Evolutionary conservation across 2,329 filamentous ascomycete genomes (phyloP).

Genomic region (Didymellaceae sp.): DNA sequence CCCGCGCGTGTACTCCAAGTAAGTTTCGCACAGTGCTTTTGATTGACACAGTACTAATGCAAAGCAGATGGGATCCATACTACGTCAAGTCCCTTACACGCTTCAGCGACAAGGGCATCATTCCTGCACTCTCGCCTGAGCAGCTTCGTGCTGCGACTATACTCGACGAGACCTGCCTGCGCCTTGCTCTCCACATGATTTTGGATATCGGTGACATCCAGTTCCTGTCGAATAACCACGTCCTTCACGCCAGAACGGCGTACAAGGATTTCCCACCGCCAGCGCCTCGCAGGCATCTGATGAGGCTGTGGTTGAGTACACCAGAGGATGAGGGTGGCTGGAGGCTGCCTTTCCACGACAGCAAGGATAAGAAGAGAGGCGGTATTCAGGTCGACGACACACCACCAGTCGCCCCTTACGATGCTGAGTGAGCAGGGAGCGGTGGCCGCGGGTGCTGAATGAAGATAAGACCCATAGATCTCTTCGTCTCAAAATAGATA

Average conservation of each 20-base stretch:
- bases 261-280: slow-evolving; percentile 77
- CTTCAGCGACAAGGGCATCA: slow-evolving; percentile 74
- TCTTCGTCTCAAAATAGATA: slow-evolving; percentile 5
- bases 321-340: slow-evolving; percentile 85
- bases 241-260: slow-evolving; percentile 80
- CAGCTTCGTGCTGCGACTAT: slow-evolving; percentile 73
- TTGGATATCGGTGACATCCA: slow-evolving; percentile 88
- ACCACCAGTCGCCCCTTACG: slow-evolving; percentile 74
- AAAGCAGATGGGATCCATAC: slow-evolving; percentile 77
- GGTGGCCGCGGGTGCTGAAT: background rate
- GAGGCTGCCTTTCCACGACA: slow-evolving; percentile 83
- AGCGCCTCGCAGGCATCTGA: slow-evolving; percentile 74
- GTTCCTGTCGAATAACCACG: slow-evolving; percentile 80
- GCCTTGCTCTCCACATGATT: slow-evolving; percentile 80
- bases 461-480: slow-evolving; percentile 11
- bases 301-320: slow-evolving; percentile 84
- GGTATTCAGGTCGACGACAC: slow-evolving; percentile 88
- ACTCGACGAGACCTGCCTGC: slow-evolving; percentile 77
- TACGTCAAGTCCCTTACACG: slow-evolving; percentile 77
- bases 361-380: slow-evolving; percentile 81
- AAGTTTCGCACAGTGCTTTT: slow-evolving; percentile 30
- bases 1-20: slow-evolving; percentile 76
- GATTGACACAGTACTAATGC: slow-evolving; percentile 17
- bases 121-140: slow-evolving; percentile 73
- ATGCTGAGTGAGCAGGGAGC: slow-evolving; percentile 86